A percentile compares a stretch with the other conserved stretches of the same genome.
Evolutionary conservation across 192 early-diverging fungal genomes (phyloP).

Genomic region (Gonapodya prolifera): DNA sequence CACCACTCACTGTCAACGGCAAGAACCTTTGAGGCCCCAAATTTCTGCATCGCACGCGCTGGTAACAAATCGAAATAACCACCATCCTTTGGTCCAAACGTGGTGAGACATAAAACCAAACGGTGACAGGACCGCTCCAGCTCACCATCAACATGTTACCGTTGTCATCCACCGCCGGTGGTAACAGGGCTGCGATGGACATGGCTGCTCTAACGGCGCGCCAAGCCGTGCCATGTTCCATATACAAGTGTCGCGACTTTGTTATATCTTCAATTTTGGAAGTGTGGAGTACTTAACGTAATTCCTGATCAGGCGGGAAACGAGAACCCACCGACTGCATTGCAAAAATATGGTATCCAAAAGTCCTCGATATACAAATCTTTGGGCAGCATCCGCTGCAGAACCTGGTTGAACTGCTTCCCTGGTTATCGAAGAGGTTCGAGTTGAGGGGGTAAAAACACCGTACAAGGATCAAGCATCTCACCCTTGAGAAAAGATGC

Average conservation of each 20-base stretch:
- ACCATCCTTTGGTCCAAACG: too few relatives aligned
- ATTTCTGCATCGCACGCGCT: slow-evolving; percentile 48
- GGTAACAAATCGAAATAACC: slow-evolving; percentile 98
- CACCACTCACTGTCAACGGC: slow-evolving; percentile 82
- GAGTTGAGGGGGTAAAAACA: not conserved
- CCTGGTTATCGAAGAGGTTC: not conserved
- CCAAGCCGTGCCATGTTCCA: slow-evolving; percentile 43
- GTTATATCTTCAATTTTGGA: not conserved
- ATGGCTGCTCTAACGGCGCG: slow-evolving; percentile 94
- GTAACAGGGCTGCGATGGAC: slow-evolving; percentile 89
- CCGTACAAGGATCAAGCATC: not conserved
- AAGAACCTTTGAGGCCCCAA: slow-evolving; percentile 70
- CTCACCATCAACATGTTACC: slow-evolving; percentile 85
- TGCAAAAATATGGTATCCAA: slow-evolving; percentile 93
- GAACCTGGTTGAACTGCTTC: not conserved
- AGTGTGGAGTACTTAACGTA: not conserved
- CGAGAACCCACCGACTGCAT: slow-evolving; percentile 86
- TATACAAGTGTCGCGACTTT: slow-evolving; percentile 55
- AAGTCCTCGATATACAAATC: slow-evolving; percentile 94
- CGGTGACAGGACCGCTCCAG: not conserved
- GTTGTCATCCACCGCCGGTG: slow-evolving; percentile 81
- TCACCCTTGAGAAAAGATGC: slow-evolving; percentile 77
- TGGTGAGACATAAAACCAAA: too few relatives aligned
- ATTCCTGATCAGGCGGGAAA: slow-evolving; percentile 82
- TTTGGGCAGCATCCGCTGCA: slow-evolving; percentile 18